Conservation (phyloP, 768 basidiomycete species). For the Boletus bicolor region DNA sequence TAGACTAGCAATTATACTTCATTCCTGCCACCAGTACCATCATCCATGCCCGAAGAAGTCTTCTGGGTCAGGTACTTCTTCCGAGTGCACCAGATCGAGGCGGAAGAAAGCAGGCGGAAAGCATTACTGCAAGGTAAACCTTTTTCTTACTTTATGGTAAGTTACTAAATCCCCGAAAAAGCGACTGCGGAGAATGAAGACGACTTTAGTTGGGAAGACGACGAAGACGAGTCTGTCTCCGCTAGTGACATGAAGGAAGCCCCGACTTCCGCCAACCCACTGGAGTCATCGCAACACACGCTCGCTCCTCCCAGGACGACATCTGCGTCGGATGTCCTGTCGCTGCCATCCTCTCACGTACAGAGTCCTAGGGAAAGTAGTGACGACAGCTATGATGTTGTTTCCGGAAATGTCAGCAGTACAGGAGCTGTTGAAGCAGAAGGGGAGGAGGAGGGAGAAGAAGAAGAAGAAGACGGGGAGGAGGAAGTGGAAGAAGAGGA, state of each 20-base stretch:
- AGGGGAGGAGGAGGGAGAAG: slow-evolving; percentile 28
- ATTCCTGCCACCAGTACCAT: slow-evolving; percentile 54
- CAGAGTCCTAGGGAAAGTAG: slow-evolving; percentile 53
- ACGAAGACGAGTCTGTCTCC: slow-evolving; percentile 65
- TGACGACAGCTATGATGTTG: slow-evolving; percentile 67
- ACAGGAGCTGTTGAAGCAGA: slow-evolving; percentile 33
- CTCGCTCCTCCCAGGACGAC: slow-evolving; percentile 22
- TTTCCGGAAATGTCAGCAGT: slow-evolving; percentile 51
- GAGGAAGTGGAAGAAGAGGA: slow-evolving; percentile 34
- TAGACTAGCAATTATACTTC: slow-evolving; percentile 4
- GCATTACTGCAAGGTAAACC: slow-evolving; percentile 65
- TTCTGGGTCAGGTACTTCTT: slow-evolving; percentile 95
- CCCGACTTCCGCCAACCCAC: slow-evolving; percentile 2
- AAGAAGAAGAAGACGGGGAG: slow-evolving; percentile 30
- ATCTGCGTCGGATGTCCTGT: slow-evolving; percentile 19
- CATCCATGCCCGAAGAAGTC: slow-evolving; percentile 52
- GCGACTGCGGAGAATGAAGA: slow-evolving; percentile 73
- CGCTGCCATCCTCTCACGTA: slow-evolving; percentile 33
- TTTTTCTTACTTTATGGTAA: background rate
- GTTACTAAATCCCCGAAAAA: slow-evolving; percentile 24
- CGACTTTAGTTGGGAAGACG: slow-evolving; percentile 90
- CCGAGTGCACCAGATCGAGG: slow-evolving; percentile 74
- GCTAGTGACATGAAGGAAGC: slow-evolving; percentile 11
- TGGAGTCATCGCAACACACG: slow-evolving; percentile 24
- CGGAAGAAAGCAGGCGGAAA: slow-evolving; percentile 77